Evolutionary conservation across 345 rosid species (phyloP).

Genomic region (Dimocarpus longan): DNA sequence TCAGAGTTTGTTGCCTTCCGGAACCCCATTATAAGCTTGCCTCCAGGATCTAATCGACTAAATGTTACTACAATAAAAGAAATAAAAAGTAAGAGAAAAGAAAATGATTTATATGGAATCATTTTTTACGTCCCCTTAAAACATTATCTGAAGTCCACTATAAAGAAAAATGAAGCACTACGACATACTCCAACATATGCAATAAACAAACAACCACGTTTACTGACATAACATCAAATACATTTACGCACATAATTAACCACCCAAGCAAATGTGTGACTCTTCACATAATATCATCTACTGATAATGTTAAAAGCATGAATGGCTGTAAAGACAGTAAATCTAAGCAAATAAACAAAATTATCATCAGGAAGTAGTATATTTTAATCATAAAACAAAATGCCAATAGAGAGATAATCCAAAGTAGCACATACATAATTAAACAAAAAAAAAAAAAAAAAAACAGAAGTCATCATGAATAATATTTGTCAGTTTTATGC

Average conservation of each 20-base stretch:
- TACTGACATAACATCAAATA: not conserved
- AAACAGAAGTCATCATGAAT: not conserved
- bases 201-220: not conserved
- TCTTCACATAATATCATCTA: not conserved
- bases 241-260: not conserved
- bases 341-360: not conserved
- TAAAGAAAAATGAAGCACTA: not conserved
- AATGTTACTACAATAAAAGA: constrained; percentile 59
- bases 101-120: constrained; percentile 3
- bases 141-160: not conserved
- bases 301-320: not conserved
- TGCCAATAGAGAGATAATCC: not conserved
- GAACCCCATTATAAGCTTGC: constrained; percentile 77
- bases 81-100: constrained; percentile 11
- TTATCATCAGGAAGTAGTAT: not conserved
- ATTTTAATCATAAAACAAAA: not conserved
- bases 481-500: too few species aligned
- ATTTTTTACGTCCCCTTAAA: constrained; percentile 8
- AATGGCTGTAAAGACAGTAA: not conserved
- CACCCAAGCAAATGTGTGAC: not conserved
- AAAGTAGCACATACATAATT: not conserved
- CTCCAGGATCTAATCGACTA: constrained; percentile 83
- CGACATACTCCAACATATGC: not conserved
- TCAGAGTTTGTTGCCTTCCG: constrained; percentile 61
- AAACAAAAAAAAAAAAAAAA: not conserved